Percentiles rank a stretch among this genome's conserved stretches.
Evolutionary conservation across 768 basidiomycete genomes (phyloP).

Genomic region (Boletus sensibilis): DNA sequence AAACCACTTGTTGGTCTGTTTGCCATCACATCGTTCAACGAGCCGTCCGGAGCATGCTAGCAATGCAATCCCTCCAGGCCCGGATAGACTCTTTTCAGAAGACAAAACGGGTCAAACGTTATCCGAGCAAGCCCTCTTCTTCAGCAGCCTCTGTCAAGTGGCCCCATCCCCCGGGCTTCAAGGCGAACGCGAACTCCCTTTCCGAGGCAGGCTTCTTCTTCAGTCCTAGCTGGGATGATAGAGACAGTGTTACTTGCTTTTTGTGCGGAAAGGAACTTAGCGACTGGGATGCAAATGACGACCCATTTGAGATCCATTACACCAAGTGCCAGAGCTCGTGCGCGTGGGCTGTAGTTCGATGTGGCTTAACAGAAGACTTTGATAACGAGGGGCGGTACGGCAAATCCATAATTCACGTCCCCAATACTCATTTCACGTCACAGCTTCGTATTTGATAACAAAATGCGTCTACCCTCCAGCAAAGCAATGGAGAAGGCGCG

Average conservation of each 20-base stretch:
- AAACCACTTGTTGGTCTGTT: too few species aligned
- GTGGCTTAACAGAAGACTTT: conserved; percentile 60
- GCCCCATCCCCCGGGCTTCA: conserved; percentile 67
- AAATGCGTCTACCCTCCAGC: conserved; percentile 60
- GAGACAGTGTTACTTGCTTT: conserved; percentile 81
- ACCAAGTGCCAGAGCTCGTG: conserved; percentile 64
- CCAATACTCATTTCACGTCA: neutral
- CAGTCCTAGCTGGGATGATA: conserved; percentile 61
- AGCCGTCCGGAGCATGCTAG: neutral
- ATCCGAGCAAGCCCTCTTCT: conserved; percentile 47
- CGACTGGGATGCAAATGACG: conserved; percentile 83
- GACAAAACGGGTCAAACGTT: conserved; percentile 55
- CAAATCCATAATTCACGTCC: neutral
- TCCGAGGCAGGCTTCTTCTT: conserved; percentile 92
- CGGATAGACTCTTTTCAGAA: conserved; percentile 71
- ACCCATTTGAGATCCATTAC: conserved; percentile 84
- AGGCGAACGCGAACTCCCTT: conserved; percentile 70
- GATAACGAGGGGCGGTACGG: conserved; percentile 57
- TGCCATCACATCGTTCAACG: neutral
- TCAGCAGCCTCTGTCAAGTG: conserved; percentile 57
- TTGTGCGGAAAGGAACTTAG: conserved; percentile 78
- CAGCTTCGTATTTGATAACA: conserved; percentile 61
- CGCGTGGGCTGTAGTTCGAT: conserved; percentile 80
- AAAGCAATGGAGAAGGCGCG: conserved; percentile 74
- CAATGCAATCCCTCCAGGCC: conserved; percentile 51